Percentiles rank a stretch among this genome's conserved stretches.
phyloP scores from a whole-genome alignment of 2,329 filamentous ascomycete species.

The Phyllosticta paracitricarpa region DNA sequence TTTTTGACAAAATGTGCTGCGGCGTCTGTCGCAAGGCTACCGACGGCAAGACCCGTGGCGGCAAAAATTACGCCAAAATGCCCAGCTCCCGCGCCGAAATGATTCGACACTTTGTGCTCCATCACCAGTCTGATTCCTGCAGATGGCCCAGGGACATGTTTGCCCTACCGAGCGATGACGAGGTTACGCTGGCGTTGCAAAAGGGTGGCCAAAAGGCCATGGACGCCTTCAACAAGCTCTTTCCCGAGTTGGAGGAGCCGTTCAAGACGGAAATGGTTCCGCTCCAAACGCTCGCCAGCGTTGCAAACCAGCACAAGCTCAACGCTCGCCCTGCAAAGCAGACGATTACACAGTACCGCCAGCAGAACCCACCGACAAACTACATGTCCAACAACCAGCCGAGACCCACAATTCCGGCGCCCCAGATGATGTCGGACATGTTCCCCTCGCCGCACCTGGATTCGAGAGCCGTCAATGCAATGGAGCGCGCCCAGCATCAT shows the following conservation, averaged over 20 bases:
- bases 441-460: neutral
- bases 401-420: neutral
- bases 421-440: neutral
- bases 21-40: slow-evolving; percentile 2
- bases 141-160: slow-evolving; percentile 10
- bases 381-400: neutral
- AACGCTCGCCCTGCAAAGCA: slow-evolving; percentile 1
- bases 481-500: neutral
- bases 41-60: slow-evolving; percentile 6
- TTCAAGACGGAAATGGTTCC: slow-evolving; percentile 5
- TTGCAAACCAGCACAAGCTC: slow-evolving; percentile 6
- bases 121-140: neutral
- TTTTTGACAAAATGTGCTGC: slow-evolving; percentile 9
- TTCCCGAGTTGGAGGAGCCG: slow-evolving; percentile 6
- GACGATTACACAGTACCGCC: slow-evolving; percentile 3
- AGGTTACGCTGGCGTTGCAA: slow-evolving; percentile 1
- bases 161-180: slow-evolving; percentile 5
- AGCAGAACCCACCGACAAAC: slow-evolving; percentile 3
- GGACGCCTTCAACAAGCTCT: slow-evolving; percentile 3
- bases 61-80: slow-evolving; percentile 9
- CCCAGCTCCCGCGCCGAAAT: slow-evolving; percentile 5
- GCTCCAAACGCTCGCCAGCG: slow-evolving; percentile 2
- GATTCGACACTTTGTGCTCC: slow-evolving; percentile 6
- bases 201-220: neutral
- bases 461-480: neutral